Evolutionary conservation across 176 grass and related monocot genomes (phyloP).

Genomic region (Thalia dealbata): DNA sequence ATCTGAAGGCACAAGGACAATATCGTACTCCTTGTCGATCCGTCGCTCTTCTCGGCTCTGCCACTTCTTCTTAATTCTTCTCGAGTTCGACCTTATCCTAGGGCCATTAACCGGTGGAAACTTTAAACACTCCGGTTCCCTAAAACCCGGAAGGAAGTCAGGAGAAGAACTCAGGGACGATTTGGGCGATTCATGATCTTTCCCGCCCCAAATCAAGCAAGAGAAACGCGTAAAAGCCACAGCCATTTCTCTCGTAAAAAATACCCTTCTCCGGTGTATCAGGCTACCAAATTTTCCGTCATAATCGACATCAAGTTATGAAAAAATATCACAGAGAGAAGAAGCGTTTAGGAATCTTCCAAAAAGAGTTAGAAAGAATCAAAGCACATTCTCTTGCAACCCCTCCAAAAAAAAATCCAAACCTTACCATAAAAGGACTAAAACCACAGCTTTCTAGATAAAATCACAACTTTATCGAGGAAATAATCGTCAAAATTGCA

Average conservation of each 20-base stretch:
- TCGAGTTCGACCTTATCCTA: conserved; percentile 18
- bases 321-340: neutral
- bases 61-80: conserved; percentile 15
- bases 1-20: conserved; percentile 17
- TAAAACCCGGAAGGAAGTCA: conserved; percentile 5
- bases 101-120: conserved; percentile 8
- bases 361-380: conserved; percentile 1
- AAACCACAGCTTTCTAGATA: neutral
- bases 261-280: neutral
- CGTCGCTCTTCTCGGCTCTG: conserved; percentile 17
- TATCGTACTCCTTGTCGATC: conserved; percentile 20
- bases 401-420: neutral
- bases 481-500: neutral
- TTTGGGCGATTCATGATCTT: conserved; percentile 9
- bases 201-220: conserved; percentile 20
- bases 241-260: conserved; percentile 5
- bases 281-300: neutral
- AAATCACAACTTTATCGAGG: neutral
- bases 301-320: neutral
- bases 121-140: conserved; percentile 9
- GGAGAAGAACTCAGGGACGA: conserved; percentile 13
- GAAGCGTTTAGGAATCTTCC: neutral
- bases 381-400: neutral
- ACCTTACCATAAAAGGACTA: neutral
- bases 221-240: conserved; percentile 21